Evolutionary conservation across 306 rosid species (phyloP).

Genomic region (Chamaecrista fasciculata): DNA sequence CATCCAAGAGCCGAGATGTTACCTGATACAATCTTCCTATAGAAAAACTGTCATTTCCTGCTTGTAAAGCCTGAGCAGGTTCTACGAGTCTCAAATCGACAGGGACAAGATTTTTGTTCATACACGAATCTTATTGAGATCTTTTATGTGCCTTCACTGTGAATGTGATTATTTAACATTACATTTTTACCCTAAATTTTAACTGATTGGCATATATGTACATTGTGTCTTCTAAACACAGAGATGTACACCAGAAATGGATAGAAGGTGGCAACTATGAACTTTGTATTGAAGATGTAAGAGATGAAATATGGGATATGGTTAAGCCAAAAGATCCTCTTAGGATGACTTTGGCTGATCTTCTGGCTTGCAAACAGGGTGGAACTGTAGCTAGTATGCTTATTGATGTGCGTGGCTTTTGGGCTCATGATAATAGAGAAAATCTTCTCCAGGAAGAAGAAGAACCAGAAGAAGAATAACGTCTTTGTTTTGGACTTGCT

Average conservation of each 20-base stretch:
- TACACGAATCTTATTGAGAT: background rate
- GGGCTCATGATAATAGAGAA: slow-evolving; percentile 99
- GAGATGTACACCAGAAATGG: slow-evolving; percentile 99
- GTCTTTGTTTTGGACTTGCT: slow-evolving; percentile 15
- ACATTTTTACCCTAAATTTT: slow-evolving; percentile 2
- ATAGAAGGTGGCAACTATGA: slow-evolving; percentile 99
- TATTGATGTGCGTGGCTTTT: slow-evolving; percentile 95
- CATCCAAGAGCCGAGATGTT: slow-evolving; percentile 73
- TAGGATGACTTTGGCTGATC: slow-evolving; percentile 69
- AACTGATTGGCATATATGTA: background rate
- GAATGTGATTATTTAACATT: slow-evolving; percentile 1
- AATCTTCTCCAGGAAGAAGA: slow-evolving; percentile 99
- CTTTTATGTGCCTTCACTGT: background rate
- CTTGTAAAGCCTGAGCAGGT: slow-evolving; percentile 63
- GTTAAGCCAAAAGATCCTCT: slow-evolving; percentile 88
- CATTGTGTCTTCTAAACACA: slow-evolving; percentile 35
- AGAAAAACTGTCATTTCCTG: slow-evolving; percentile 73
- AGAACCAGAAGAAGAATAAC: slow-evolving; percentile 92
- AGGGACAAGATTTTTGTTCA: slow-evolving; percentile 44
- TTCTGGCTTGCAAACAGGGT: slow-evolving; percentile 91
- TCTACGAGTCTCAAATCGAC: slow-evolving; percentile 65
- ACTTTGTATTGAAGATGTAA: slow-evolving; percentile 91
- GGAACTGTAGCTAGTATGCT: slow-evolving; percentile 99
- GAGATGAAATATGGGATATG: slow-evolving; percentile 99
- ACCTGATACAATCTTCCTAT: slow-evolving; percentile 86